Evolutionary conservation across 2,329 filamentous ascomycete species (phyloP).

Genomic region (Tolypocladium endophyticum): DNA sequence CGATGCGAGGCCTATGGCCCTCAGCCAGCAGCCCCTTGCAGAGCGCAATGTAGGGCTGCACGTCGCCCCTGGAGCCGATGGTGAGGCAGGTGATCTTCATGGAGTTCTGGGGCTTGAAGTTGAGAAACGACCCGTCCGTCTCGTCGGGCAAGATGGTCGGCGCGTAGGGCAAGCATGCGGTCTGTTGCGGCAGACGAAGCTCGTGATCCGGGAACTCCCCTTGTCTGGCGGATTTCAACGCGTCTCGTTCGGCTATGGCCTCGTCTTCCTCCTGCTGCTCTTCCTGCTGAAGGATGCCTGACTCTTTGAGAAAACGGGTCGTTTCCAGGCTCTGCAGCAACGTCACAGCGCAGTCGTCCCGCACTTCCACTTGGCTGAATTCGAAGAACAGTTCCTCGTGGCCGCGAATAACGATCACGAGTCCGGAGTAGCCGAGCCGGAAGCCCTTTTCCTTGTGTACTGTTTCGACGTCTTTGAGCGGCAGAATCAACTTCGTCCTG

Average conservation of each 20-base stretch:
- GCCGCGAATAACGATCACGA: constrained; percentile 86
- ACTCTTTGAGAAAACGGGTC: constrained; percentile 59
- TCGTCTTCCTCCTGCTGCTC: constrained; percentile 61
- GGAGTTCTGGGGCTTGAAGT: constrained; percentile 75
- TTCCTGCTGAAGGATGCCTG: constrained; percentile 54
- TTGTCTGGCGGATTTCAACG: constrained; percentile 63
- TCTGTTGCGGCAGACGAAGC: constrained; percentile 34
- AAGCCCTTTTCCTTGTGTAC: constrained; percentile 94
- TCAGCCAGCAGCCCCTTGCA: constrained; percentile 85
- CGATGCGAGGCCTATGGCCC: constrained; percentile 78
- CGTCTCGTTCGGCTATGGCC: constrained; percentile 71
- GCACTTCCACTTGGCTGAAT: constrained; percentile 63
- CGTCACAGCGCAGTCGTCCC: constrained; percentile 83
- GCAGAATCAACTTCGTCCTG: constrained; percentile 83
- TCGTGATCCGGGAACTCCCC: constrained; percentile 42
- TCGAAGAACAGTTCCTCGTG: constrained; percentile 97
- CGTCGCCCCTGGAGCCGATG: constrained; percentile 90
- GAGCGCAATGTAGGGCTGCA: constrained; percentile 93
- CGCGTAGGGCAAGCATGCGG: constrained; percentile 40
- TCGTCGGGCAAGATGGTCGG: constrained; percentile 85
- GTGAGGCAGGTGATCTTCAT: constrained; percentile 86
- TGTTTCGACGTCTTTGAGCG: constrained; percentile 84
- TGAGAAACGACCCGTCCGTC: constrained; percentile 73
- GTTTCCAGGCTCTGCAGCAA: constrained; percentile 68
- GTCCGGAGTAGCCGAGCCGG: constrained; percentile 77